Evolutionary conservation across 345 rosid species (phyloP).

Genomic region (Gossypium stocksii): DNA sequence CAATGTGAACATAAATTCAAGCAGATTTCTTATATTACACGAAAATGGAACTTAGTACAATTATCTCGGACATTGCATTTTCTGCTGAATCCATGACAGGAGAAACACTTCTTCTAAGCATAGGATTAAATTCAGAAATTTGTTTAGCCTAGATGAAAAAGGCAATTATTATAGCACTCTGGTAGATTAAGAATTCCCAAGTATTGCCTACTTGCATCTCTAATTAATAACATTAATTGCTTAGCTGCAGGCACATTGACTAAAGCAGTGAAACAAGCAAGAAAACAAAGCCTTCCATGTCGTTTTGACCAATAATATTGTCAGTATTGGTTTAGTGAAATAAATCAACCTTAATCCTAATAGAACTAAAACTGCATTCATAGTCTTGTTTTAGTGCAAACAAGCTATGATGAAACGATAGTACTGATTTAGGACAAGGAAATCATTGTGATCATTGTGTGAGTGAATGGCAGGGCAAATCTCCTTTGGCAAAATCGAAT

Average conservation of each 20-base stretch:
- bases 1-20: background rate
- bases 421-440: background rate
- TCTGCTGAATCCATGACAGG: background rate
- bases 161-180: background rate
- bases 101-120: background rate
- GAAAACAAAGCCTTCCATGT: background rate
- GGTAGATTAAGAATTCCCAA: background rate
- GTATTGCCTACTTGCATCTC: background rate
- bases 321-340: background rate
- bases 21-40: background rate
- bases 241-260: background rate
- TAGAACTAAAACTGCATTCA: background rate
- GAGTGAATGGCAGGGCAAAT: conserved; percentile 28
- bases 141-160: background rate
- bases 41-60: background rate
- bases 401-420: background rate
- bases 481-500: conserved; percentile 27
- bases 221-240: background rate
- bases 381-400: background rate
- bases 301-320: background rate
- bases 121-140: background rate
- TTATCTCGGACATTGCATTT: background rate
- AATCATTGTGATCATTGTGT: background rate
- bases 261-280: background rate
- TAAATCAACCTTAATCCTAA: background rate